Base-by-base conservation (phyloP, 2,329 filamentous ascomycete genomes). In the Sordariomycetes sp. region DNA sequence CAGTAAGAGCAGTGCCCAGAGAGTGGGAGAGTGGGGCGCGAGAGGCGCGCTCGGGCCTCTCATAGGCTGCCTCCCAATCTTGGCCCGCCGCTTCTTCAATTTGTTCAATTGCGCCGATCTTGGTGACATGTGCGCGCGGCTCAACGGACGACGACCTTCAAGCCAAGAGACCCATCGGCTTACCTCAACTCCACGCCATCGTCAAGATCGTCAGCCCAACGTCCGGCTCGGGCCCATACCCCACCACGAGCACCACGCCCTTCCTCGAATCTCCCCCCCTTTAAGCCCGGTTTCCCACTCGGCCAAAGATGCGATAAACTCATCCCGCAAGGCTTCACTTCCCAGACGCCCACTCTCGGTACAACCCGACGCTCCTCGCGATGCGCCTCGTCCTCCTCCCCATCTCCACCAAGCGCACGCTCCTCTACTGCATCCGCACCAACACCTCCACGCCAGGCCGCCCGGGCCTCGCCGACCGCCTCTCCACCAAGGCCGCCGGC, bases 381-480 rank as follows among this genome's bases (percentile, higher is more conserved):
- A 97, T 99, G 94, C 89, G 91, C 70, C 81, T 99, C 72, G 96
- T 91, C 74, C 85, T 99, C 63, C 82, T 99, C 59, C 94, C 94
- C 62, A 87, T 99, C 66, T 96, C 93, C 60, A 96, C 91, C 64
- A 85, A 89, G 68, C 88, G 92, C 67, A 92, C 90, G 56, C 83
- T 99, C 62, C 85, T 99, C 67, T 97, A 96, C 77, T 95, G 90
- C 73, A 89, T 96, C 69, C 87, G 87, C 63, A 75, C 89, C 62
- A 79, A 84, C 66, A 57, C 76, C 82, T 54, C 10, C 74, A 79
- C 46, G 52, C 43, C 50, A 55, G 53, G 58, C 58, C 54, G 57
- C 57, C 43, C 53, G 57, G 24, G 48, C 35, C 34, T 58, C 64
- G 68, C 87, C 60, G 91, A 97, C 70, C 85, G 83, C 68, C 73